Evolutionary conservation across 2,329 filamentous ascomycete genomes (phyloP).

Genomic region (Xylaria sp.): DNA sequence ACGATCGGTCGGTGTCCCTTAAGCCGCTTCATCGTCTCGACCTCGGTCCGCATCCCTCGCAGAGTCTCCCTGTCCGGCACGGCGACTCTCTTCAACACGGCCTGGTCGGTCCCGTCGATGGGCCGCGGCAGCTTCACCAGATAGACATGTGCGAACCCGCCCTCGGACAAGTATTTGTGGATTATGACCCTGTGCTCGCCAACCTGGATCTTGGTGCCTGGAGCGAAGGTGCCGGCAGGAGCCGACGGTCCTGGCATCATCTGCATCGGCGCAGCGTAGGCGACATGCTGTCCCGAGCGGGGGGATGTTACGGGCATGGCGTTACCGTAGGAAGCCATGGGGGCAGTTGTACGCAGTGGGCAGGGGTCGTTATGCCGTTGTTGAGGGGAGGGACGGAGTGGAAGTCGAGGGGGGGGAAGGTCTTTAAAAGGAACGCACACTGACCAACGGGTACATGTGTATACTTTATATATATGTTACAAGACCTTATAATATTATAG

Average conservation of each 20-base stretch:
- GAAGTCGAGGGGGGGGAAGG: conserved; percentile 23
- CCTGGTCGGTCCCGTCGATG: conserved; percentile 76
- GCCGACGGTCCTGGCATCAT: conserved; percentile 40
- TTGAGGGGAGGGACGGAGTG: conserved; percentile 12
- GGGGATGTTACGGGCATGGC: conserved; percentile 37
- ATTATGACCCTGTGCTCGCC: conserved; percentile 91
- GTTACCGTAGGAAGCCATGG: conserved; percentile 37
- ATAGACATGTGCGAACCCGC: conserved; percentile 97
- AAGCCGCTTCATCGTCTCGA: conserved; percentile 99
- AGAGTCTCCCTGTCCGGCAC: conserved; percentile 95
- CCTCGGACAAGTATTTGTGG: conserved; percentile 96
- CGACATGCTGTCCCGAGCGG: conserved; percentile 44
- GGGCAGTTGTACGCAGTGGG: conserved; percentile 1
- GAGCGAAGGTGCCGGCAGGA: conserved; percentile 84
- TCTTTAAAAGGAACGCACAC: background rate
- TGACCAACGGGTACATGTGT: background rate
- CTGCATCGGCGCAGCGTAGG: conserved; percentile 47
- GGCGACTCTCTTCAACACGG: conserved; percentile 91
- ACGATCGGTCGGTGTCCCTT: conserved; percentile 97
- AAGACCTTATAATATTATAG: too few relatives aligned
- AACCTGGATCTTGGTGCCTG: conserved; percentile 96
- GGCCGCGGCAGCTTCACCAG: conserved; percentile 83
- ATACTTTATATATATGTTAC: too few relatives aligned
- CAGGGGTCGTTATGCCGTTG: too few relatives aligned
- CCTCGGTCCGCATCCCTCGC: conserved; percentile 95